Percentiles rank a stretch among this genome's conserved stretches.
Evolutionary conservation across 2,329 filamentous ascomycete genomes (phyloP).

Genomic region (Venturia effusa): DNA sequence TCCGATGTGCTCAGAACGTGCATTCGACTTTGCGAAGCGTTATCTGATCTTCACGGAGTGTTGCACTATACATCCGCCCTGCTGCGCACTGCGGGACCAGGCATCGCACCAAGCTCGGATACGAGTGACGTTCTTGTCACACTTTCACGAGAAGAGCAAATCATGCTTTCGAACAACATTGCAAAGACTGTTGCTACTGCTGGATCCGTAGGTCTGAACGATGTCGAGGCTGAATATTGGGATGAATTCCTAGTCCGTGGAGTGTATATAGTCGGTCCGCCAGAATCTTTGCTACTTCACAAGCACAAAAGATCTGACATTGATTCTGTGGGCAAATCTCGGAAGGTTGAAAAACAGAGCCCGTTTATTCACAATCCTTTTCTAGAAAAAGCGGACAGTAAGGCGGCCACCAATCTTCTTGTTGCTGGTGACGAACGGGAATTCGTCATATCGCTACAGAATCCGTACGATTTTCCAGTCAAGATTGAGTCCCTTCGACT

Average conservation of each 20-base stretch:
- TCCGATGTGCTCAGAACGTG: slow-evolving; percentile 80
- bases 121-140: slow-evolving; percentile 59
- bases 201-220: slow-evolving; percentile 57
- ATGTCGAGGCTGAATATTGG: slow-evolving; percentile 81
- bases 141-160: slow-evolving; percentile 72
- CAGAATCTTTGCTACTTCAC: slow-evolving; percentile 45
- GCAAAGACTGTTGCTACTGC: slow-evolving; percentile 72
- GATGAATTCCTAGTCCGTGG: slow-evolving; percentile 86
- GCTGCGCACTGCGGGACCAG: slow-evolving; percentile 69
- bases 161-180: slow-evolving; percentile 74
- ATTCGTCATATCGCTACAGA: slow-evolving; percentile 79
- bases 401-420: slow-evolving; percentile 53
- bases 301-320: slow-evolving; percentile 45
- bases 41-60: slow-evolving; percentile 87
- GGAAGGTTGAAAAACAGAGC: slow-evolving; percentile 37
- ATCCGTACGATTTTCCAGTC: slow-evolving; percentile 86
- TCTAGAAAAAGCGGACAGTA: slow-evolving; percentile 50
- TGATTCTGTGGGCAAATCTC: slow-evolving; percentile 27
- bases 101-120: slow-evolving; percentile 58
- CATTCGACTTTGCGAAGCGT: slow-evolving; percentile 84
- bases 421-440: slow-evolving; percentile 68
- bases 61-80: slow-evolving; percentile 77
- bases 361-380: slow-evolving; percentile 97
- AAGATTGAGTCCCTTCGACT: slow-evolving; percentile 75
- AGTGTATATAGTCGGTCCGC: slow-evolving; percentile 54